Base-by-base conservation (phyloP, 805 yeast species). In the Monosporozyma aerobia region DNA sequence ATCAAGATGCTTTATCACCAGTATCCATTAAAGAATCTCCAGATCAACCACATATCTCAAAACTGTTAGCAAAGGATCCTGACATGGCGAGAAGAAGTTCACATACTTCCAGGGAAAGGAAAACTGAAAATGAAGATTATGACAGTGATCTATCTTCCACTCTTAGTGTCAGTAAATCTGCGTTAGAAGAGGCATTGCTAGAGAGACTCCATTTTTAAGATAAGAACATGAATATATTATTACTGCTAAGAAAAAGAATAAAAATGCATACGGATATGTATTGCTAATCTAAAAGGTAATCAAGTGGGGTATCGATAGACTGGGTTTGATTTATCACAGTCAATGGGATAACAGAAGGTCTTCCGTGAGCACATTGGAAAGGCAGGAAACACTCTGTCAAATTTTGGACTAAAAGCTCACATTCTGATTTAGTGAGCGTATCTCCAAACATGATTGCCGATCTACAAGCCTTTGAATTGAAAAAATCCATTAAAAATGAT, bases 311-410 rank as follows among this genome's bases (percentile, higher is more conserved):
- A 45, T 45, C 35, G 19, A 19, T 22, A 19, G 27, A 22, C 11
- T 6, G 27, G 22, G 14, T 16, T 32, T 32, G 27, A 30, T 29
- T 50, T 13, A 50, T 22, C 7, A 68, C 65, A 33, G 68, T 67
- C 3, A 80, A 54, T 0, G 90, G 90, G 1, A 80, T 76, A 11
- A 84, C 63, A 0, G 89, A 78, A 0, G 95, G 95, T 52, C 96
- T 68, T 0, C 95, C 95, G 64, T 88, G 96, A 0, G 96, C 96
- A 71, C 96, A 89, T 52, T 77, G 81, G 57, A 86, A 84, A 0
- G 96, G 95, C 19, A 74, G 65, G 13, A 68, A 59, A 60, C 95
- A 87, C 3, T 51, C 23, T 0, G 71, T 57, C 30, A 88, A 69
- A 1, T 67, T 55, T 1, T 48, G 35, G 0, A 87, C 58, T 23